Evolutionary conservation across 371 early-diverging fungal species (phyloP), one percentile per base, ranked within the genome.

Genomic region (Actinomucor elegans): DNA sequence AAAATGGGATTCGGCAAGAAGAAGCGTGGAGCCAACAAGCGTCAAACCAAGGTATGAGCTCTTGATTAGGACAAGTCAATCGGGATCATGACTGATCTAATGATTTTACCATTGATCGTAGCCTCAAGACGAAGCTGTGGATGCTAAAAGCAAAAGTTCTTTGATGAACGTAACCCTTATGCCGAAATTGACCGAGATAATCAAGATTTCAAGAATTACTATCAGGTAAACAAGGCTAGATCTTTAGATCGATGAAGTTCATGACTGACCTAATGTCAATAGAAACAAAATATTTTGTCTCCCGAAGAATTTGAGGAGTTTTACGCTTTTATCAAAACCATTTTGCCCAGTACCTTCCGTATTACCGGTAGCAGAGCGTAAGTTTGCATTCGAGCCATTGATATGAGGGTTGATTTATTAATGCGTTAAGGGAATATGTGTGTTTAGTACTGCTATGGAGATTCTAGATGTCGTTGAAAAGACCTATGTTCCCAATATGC

Each of bases 281-380:
- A 77, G 74, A 41, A 55, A n/a, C 96, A 97, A 67, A 71, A 83
- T 50, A 75, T 97, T 29, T 63, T 97, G 28, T 66, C 86, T 14
- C 91, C 87, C 11, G 90, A 89, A 36, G 97, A 97, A 68, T 96
- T 88, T 80, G 83, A 84, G 4, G 50, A 55, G 40, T 89, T 94
- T 56, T 81, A 87, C 63, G 70, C 77, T 24, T 49, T 66, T 6
- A 75, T 92, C 63, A 73, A 83, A 64, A 75, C 67, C 27, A 71
- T 79, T 21, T 79, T 98, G 38, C 99, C 99, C 8, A 88, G 90
- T 31, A 89, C 92, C 27, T 98, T 96, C 71, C 84, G 99, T 52
- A 88, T 98, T 60, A 93, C 97, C 1, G 97, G 94, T 17, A 91
- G 89, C 32, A 79, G 92, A 64, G 73, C 80, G 90, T 88, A 65